These are phyloP conservation scores for Aulographum hederae DNA, from an alignment of 2,329 filamentous ascomycete genomes.

Conservation along the genomic window DNA sequence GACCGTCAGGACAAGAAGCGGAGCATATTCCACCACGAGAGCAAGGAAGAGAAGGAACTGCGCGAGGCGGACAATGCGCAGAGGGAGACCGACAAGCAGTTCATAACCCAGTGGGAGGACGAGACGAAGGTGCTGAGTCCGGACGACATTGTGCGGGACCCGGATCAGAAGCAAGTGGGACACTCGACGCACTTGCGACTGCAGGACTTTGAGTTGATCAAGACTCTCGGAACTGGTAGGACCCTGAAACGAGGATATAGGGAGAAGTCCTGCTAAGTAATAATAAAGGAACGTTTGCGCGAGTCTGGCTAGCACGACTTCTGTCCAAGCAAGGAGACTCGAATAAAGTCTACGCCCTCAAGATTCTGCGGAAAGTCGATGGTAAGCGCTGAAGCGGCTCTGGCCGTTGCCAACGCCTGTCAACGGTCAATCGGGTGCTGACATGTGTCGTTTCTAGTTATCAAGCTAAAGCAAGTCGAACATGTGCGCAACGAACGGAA, in stretches of 20 bases:
- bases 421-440: conserved; percentile 5
- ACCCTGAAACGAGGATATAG: conserved; percentile 3
- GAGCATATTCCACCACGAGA: conserved; percentile 1
- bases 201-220: conserved; percentile 52
- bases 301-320: conserved; percentile 63
- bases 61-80: too few relatives aligned
- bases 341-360: conserved; percentile 59
- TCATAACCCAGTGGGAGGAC: conserved; percentile 27
- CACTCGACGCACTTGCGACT: conserved; percentile 19
- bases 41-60: conserved; percentile 12
- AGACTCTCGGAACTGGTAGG: conserved; percentile 59
- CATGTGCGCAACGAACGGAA: conserved; percentile 71
- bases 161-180: conserved; percentile 6
- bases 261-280: background rate
- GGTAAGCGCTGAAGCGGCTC: conserved; percentile 18
- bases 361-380: conserved; percentile 50
- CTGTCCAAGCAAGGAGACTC: conserved; percentile 24
- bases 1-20: conserved; percentile 5
- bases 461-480: conserved; percentile 71
- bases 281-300: conserved; percentile 53
- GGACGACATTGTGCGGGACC: conserved; percentile 17
- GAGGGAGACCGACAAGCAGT: conserved; percentile 29
- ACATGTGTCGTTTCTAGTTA: too few relatives aligned
- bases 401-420: conserved; percentile 1
- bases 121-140: conserved; percentile 23